Percentiles rank a stretch among this genome's conserved stretches.
phyloP scores from a whole-genome alignment of 768 basidiomycete species.

The Ramaria sp. region DNA sequence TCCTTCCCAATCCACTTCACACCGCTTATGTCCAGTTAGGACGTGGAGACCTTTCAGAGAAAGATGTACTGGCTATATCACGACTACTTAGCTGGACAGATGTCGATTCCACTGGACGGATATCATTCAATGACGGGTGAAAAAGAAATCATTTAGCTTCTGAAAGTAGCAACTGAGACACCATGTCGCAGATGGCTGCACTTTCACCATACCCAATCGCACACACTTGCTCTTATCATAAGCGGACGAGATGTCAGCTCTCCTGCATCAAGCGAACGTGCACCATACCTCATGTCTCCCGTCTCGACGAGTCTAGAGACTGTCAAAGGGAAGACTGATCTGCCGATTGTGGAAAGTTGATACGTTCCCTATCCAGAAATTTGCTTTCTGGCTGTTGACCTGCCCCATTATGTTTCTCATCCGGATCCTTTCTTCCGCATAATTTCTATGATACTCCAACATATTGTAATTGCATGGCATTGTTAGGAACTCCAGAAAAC shows the following conservation, averaged over 20 bases:
- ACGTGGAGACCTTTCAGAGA: neutral
- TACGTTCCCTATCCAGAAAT: neutral
- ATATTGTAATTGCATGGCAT: too few species aligned
- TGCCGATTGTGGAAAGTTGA: neutral
- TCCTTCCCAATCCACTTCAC: neutral
- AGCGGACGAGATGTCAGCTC: neutral
- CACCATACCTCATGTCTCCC: neutral
- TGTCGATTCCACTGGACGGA: neutral
- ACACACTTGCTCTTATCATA: slow-evolving; percentile 3
- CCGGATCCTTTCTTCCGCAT: too few species aligned
- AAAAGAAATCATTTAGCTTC: neutral
- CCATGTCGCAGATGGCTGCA: neutral
- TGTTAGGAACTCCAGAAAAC: too few species aligned
- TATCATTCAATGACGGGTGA: slow-evolving; percentile 6
- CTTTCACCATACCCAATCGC: slow-evolving; percentile 5
- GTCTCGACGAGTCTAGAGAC: slow-evolving; percentile 8
- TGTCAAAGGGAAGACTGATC: neutral
- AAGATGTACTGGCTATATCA: neutral
- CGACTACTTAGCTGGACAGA: neutral
- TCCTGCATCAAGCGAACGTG: neutral
- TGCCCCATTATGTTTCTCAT: too few species aligned
- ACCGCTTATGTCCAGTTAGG: neutral
- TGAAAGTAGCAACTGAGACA: neutral
- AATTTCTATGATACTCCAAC: too few species aligned
- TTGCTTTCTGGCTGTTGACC: neutral